Evolutionary conservation across 169 alveolate species (phyloP).

Genomic region (Babesia microti): DNA sequence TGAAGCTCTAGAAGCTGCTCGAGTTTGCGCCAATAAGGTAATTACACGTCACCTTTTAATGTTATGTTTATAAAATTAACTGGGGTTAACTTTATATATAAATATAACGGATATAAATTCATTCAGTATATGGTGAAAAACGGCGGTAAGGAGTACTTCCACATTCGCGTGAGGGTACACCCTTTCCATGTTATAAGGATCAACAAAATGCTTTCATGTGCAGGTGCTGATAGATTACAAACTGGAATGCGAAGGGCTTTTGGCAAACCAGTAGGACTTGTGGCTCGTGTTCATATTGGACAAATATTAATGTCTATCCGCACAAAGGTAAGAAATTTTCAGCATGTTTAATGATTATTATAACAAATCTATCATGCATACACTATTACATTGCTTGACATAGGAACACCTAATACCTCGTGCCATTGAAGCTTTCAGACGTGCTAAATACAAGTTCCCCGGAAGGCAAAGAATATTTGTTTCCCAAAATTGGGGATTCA

Average conservation of each 20-base stretch:
- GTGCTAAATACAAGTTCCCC: constrained; percentile 98
- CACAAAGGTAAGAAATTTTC: constrained; percentile 58
- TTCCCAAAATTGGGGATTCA: constrained; percentile 97
- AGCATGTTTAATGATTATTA: not conserved
- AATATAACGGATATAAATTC: not conserved
- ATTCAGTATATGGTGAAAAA: constrained; percentile 84
- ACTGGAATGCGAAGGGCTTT: constrained; percentile 99
- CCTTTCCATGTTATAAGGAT: constrained; percentile 99
- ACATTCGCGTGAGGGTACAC: constrained; percentile 94
- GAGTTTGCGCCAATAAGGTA: constrained; percentile 94
- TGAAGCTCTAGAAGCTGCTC: constrained; percentile 99
- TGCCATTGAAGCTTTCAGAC: constrained; percentile 90
- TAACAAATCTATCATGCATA: not conserved
- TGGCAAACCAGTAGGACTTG: constrained; percentile 97
- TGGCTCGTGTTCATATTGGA: constrained; percentile 93
- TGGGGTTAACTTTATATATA: constrained; percentile 2
- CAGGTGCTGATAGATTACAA: constrained; percentile 99
- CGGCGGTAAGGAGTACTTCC: constrained; percentile 97
- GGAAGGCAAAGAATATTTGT: constrained; percentile 96
- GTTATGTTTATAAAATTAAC: not conserved
- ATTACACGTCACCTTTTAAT: not conserved
- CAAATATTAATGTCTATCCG: constrained; percentile 90
- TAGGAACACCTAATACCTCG: constrained; percentile 67
- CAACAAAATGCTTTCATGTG: constrained; percentile 99
- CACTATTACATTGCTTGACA: not conserved